Evolutionary conservation across 352 stramenopile genomes (phyloP), one percentile per base, ranked within the genome.

Genomic region (Peronospora farinosa): DNA sequence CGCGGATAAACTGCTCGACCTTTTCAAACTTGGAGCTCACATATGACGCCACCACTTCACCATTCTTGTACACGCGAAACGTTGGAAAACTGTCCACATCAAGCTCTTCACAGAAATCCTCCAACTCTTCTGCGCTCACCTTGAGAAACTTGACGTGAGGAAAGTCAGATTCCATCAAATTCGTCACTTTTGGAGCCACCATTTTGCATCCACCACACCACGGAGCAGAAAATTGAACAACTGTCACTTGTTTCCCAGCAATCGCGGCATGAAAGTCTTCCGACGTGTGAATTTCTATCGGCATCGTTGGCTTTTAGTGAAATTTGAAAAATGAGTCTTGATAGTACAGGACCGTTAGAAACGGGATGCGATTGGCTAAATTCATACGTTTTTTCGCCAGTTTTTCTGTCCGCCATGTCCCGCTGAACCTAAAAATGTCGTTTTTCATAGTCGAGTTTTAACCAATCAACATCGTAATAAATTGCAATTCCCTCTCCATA

Each of bases 191-290:
- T 8, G 79, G 74, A 13, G 72, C 73, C 40, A 88, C 72, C 53
- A 77, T 71, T 65, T 86, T 86, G 67, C 79, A 90, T 51, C 73
- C 69, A 45, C 79, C 79, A 65, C 79, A 90, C 76, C 76, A 90
- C 28, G 74, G 70, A 35, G 79, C 79, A n/a, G 69, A 79, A 65
- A 85, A 85, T 43, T 72, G 64, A 36, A 74, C 74, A 28, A 85
- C 62, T 12, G 68, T 75, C 39, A 80, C 45, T 55, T 79, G 67
- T 61, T 78, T 77, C 37, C 69, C 54, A 32, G 47, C 63, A 12
- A 78, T 67, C 37, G 63, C 60, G 35, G 64, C 54, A 44, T 77
- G 54, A 54, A 83, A 85, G 40, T 83, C 64, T 28, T 78, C 69
- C 21, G 62, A 37, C 35, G 59, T 72, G 32, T 74, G 36, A 45